These are phyloP conservation scores for Aspergillus awamori DNA, from an alignment of 2,329 filamentous ascomycete species.

Conservation along the genomic window DNA sequence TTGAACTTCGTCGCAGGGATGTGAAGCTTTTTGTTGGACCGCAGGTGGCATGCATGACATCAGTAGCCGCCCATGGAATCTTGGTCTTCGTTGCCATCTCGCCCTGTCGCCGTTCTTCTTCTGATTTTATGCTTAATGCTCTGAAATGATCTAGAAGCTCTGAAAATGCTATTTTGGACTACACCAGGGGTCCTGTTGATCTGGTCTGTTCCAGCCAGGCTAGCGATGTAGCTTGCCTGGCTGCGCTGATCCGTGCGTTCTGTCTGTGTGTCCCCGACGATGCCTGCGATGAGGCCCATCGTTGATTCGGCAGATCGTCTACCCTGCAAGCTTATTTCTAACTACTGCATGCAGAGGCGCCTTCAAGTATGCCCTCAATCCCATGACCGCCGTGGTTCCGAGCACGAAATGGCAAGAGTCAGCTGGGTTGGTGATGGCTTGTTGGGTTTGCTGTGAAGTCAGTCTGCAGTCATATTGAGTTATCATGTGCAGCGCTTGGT, in stretches of 20 bases:
- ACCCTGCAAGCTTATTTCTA: not conserved
- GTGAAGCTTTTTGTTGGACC: not conserved
- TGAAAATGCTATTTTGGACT: not conserved
- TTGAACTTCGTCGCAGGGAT: not conserved
- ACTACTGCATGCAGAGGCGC: not conserved
- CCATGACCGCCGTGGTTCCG: not conserved
- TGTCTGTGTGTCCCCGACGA: not conserved
- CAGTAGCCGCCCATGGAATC: not conserved
- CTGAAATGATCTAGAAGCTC: not conserved
- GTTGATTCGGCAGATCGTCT: not conserved
- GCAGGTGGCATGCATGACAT: constrained; percentile 1
- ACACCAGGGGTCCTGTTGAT: not conserved
- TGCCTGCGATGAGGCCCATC: not conserved
- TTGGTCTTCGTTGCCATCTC: not conserved
- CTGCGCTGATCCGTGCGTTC: not conserved
- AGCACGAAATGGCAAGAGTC: not conserved
- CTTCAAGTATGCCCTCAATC: not conserved
- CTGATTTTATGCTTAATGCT: not conserved
- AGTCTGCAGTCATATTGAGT: not conserved
- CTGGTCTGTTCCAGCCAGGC: not conserved
- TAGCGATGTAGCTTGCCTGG: not conserved
- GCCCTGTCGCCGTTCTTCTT: not conserved
- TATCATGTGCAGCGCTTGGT: not conserved
- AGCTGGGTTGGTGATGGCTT: not conserved
- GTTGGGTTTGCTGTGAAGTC: not conserved